Percentiles rank a stretch among this genome's conserved stretches.
Evolutionary conservation across 345 rosid genomes (phyloP).

Genomic region (Sisymbrium irio): DNA sequence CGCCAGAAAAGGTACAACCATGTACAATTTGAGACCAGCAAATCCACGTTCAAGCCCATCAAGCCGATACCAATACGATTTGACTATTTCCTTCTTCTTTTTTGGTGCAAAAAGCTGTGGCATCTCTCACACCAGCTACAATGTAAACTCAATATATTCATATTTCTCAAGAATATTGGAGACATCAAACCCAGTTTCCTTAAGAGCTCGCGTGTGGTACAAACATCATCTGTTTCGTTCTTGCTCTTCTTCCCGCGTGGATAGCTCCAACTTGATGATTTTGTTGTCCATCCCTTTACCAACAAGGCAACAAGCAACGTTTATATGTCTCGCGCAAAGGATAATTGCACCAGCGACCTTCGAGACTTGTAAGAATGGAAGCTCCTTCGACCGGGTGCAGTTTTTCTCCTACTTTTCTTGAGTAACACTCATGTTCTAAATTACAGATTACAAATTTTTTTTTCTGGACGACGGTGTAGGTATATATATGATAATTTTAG

Average conservation of each 20-base stretch:
- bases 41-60: background rate
- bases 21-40: background rate
- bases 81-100: background rate
- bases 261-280: background rate
- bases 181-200: background rate
- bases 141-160: background rate
- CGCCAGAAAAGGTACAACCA: background rate
- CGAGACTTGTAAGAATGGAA: no score
- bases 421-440: no score
- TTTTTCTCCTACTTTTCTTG: no score
- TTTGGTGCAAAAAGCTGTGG: background rate
- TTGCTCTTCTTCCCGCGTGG: background rate
- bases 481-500: no score
- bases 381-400: no score
- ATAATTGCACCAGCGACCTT: no score
- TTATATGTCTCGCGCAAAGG: no score
- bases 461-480: no score
- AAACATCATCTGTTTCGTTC: background rate
- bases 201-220: background rate
- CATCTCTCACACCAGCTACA: background rate
- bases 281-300: no score
- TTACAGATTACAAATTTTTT: no score
- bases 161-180: background rate
- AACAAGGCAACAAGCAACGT: no score
- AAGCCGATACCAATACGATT: background rate